Evolutionary conservation across 2,329 filamentous ascomycete genomes (phyloP), one percentile per base, ranked within the genome.

Genomic region (Sphaceloma murrayae): DNA sequence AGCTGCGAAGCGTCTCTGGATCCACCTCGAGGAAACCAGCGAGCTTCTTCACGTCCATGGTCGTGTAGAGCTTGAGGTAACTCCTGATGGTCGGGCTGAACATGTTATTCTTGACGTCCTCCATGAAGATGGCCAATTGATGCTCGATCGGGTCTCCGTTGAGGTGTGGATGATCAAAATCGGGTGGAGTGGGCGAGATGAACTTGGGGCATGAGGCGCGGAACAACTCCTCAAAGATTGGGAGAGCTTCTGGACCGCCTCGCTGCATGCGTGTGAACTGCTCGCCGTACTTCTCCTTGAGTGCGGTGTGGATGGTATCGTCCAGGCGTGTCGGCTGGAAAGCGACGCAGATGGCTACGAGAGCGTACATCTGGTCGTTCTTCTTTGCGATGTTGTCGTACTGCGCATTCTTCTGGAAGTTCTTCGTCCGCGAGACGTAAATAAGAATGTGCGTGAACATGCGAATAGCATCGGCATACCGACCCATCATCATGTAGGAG

Each of bases 401-500:
- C 71, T 94, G 84, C 19, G 85, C 83, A 65, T 88, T 94, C 80
- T 96, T 98, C 71, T 98, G 91, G 80, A 96, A 96, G 76, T 96
- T 96, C 84, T 98, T 98, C 62, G 91, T 98, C 59, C 91, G 77
- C 56, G 87, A 94, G 54, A 98, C 88, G 70, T 96, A 98, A 69
- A 98, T 83, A 58, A 98, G 80, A 67, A 98, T 98, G 77, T 98
- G 91, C 75, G 85, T 94, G 80, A 98, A 98, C 82, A 95, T 94
- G 75, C 89, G 87, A 71, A 98, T 95, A 66, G 91, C 91, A 68
- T 98, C 91, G 67, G 87, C 85, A 65, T 98, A 98, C 63, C 91
- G 85, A 71, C 91, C 87, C 85, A 96, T 94, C 91, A 98, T 98
- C 89, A 98, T 96, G 82, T 98, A 98, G 56, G 86, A 94, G 79